These are phyloP conservation scores for Nitzschia inconspicua DNA, from an alignment of 108 stramenopile genomes.

Conservation along the genomic window DNA sequence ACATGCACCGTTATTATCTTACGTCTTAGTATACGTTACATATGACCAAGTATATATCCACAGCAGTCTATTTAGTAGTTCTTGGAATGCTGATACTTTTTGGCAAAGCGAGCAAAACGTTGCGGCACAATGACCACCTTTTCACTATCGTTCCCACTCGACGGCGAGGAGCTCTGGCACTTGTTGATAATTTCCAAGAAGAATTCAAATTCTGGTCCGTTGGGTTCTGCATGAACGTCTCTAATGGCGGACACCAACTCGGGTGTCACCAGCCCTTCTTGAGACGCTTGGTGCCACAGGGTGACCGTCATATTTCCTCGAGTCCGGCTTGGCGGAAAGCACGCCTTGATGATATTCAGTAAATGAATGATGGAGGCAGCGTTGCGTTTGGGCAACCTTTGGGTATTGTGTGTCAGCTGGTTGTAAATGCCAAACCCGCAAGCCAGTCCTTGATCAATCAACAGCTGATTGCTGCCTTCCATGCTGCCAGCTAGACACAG, in stretches of 20 bases:
- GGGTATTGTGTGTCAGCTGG: conserved; percentile 27
- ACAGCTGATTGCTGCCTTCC: conserved; percentile 3
- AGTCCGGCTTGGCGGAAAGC: conserved; percentile 49
- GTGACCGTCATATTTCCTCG: conserved; percentile 69
- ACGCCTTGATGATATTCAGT: conserved; percentile 45
- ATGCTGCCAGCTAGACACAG: conserved; percentile 21
- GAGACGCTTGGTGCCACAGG: conserved; percentile 52
- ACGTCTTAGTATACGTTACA: too few species aligned
- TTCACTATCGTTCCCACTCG: not conserved
- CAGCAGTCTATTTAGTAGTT: conserved; percentile 23
- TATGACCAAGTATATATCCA: too few species aligned
- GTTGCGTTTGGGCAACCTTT: conserved; percentile 47
- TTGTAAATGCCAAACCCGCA: conserved; percentile 48
- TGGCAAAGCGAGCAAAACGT: conserved; percentile 22
- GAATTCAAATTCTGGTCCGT: conserved; percentile 25
- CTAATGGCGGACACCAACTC: conserved; percentile 39
- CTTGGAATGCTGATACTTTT: conserved; percentile 25
- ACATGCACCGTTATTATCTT: too few species aligned
- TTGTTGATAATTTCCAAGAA: conserved; percentile 17
- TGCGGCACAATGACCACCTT: conserved; percentile 18
- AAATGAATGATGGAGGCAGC: conserved; percentile 43
- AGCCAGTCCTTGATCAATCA: conserved; percentile 49
- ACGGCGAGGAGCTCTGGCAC: not conserved
- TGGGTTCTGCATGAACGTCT: conserved; percentile 9
- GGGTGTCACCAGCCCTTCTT: conserved; percentile 56